Evolutionary conservation across 2,329 filamentous ascomycete species (phyloP), one percentile per base, ranked within the genome.

Genomic region (Fusarium setosum): DNA sequence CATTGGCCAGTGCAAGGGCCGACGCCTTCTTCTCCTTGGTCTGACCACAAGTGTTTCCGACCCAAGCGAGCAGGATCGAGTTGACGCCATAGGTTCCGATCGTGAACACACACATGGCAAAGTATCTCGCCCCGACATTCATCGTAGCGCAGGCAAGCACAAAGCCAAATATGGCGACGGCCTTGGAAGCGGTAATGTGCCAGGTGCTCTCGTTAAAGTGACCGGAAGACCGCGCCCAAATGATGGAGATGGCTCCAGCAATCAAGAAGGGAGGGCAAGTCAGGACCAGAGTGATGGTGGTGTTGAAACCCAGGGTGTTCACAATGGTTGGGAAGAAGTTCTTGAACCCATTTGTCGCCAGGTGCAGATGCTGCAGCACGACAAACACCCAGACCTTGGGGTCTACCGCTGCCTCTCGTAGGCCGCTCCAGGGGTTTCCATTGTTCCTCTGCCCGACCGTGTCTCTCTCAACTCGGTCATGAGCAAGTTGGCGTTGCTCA

Each of bases 301-400:
- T 65, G 32, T 56, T 41, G 47, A 64, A 65, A 5, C 57, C 62
- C 6, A 70, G 37, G 4, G 80, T 61, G 26, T 68, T 31, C 11
- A 68, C 60, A 9, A 70, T 64, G 4, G 65, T 67, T 5, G 67
- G 67, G 34, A 69, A 64, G 41, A 70, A 68, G 60, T 71, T 68
- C 63, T 83, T 79, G 70, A 81, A 81, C 7, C 79, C 78, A 50
- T 81, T 81, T 20, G 82, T 81, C 2, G 80, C 80, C 31, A 84
- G 70, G 67, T 84, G 81, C 68, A 83, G 78, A 68, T 84, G 83
- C 65, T 83, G 79, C 78, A 83, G 82, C 51, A 83, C 73, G 13
- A 78, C 78, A 56, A 84, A 80, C 6, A 84, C 69, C 77, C 81
- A 84, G 9, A 82, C 75, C 37, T 79, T 78, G 50, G 77, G 79